Conservation (phyloP, 495 filamentous ascomycete genomes). For the Echria macrotheca region DNA sequence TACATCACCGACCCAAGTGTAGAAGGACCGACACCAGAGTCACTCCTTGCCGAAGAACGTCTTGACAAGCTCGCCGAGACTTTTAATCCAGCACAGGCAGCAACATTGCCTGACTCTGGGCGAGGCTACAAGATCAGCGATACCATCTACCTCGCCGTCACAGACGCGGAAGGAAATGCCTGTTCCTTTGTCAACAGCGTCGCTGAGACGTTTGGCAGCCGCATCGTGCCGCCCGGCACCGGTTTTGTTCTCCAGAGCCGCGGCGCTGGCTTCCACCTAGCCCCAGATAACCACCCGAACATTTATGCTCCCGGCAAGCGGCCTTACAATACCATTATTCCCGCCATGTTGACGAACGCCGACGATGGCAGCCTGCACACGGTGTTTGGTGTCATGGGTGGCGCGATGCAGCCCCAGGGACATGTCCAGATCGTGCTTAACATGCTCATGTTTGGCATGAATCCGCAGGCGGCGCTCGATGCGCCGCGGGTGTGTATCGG, state of each 20-base stretch:
- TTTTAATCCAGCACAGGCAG: constrained; percentile 10
- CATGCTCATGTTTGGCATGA: constrained; percentile 67
- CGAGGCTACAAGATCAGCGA: constrained; percentile 39
- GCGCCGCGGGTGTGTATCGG: constrained; percentile 71
- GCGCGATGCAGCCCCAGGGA: constrained; percentile 88
- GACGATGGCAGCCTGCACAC: constrained; percentile 49
- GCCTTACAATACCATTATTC: constrained; percentile 87
- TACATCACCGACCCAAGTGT: constrained; percentile 60
- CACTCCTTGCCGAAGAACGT: constrained; percentile 10
- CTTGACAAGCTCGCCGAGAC: constrained; percentile 11
- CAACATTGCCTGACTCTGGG: constrained; percentile 43
- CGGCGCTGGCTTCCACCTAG: constrained; percentile 64
- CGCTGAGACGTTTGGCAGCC: constrained; percentile 70
- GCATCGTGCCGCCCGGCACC: constrained; percentile 64
- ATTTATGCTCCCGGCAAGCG: constrained; percentile 63
- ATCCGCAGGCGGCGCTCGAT: constrained; percentile 76
- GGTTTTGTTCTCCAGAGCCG: constrained; percentile 82
- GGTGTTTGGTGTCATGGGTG: constrained; percentile 83
- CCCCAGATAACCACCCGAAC: constrained; percentile 56
- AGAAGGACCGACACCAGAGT: not conserved
- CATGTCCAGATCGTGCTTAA: constrained; percentile 84
- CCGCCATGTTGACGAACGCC: constrained; percentile 66
- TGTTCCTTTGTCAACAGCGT: constrained; percentile 84
- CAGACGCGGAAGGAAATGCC: constrained; percentile 68
- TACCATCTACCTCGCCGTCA: constrained; percentile 77